Base-by-base conservation (phyloP, 768 basidiomycete genomes). In the Phanerochaete carnosa region DNA sequence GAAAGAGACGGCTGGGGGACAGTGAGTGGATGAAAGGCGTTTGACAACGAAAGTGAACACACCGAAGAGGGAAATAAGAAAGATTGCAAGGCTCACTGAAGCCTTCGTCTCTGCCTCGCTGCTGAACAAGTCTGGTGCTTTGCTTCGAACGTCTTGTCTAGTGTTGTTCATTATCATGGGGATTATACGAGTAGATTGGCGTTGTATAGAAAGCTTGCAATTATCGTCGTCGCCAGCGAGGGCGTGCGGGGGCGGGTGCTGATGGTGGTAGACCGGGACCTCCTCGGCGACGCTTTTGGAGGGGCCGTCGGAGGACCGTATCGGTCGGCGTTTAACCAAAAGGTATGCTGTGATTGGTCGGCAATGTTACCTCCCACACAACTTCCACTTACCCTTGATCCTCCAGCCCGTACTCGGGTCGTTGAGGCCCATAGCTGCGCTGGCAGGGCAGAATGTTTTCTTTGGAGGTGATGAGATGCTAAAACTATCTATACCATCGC, bases 31-130 rank as follows among this genome's bases (percentile, higher is more conserved):
- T 26, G 6, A 22, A 1, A 57, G 16, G 4, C 1, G 23, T 35
- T 12, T 33, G 45, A 55, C 26, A 19, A 5, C 45, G 7, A 35
- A n/a, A 43, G 23, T 52, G 3, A 30, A 73, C 79, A 57, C 62
- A 89, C 89, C 88, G 32, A 85, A 78, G 45, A 91, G 79, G 43
- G 89, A 92, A 2, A 86, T 75, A 37, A 76, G 62, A 52, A 89
- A 79, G 55, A 91, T 85, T 29, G 76, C 70, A 5, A 81, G 64
- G 74, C 86, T 83, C 15, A 82, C 79, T 26, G 64, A 49, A 23
- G 69, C 26, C 54, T 63, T 63, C 3, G 43, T 26, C 46, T 49
- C 32, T 6, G 29, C 35, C 23, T 46, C 57, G 19, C 28, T 37
- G n/a, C 23, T 55, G 47, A 49, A 11, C 8, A 49, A 6, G 11